A percentile compares a stretch with the other conserved stretches of the same genome.
Conservation (phyloP, 1,139 yeast genomes). For the Yamadazyma mexicana region DNA sequence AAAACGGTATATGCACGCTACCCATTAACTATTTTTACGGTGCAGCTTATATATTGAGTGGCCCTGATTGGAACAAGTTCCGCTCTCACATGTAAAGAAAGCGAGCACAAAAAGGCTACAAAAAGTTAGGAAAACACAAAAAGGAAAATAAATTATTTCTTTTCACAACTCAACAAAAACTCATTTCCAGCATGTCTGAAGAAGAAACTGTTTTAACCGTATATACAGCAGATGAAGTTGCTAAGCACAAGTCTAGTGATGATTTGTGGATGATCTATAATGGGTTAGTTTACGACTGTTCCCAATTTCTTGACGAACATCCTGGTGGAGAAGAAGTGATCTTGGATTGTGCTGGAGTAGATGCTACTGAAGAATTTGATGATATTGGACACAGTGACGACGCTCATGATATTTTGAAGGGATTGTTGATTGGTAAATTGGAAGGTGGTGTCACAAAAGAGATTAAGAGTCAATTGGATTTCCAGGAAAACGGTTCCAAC, state of each 20-base stretch:
- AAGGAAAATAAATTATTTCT: background rate
- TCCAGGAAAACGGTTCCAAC: conserved; percentile 25
- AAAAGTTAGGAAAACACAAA: too few species aligned
- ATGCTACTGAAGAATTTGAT: conserved; percentile 91
- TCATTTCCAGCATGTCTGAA: conserved; percentile 7
- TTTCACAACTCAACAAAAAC: background rate
- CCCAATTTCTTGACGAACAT: conserved; percentile 89
- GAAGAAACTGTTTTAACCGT: conserved; percentile 17
- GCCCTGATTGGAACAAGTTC: conserved; percentile 2
- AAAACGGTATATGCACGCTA: background rate
- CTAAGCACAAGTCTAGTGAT: conserved; percentile 71
- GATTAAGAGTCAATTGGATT: conserved; percentile 22
- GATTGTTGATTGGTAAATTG: conserved; percentile 65
- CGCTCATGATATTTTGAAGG: conserved; percentile 74
- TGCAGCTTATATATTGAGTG: conserved; percentile 1
- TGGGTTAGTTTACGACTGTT: conserved; percentile 86
- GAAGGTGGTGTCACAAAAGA: conserved; percentile 45
- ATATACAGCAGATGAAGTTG: conserved; percentile 61
- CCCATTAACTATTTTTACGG: too few species aligned
- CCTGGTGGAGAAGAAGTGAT: conserved; percentile 97
- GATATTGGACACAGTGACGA: conserved; percentile 98
- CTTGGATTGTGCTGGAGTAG: conserved; percentile 86
- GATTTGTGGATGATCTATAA: conserved; percentile 91
- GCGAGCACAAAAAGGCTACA: background rate
- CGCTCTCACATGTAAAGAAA: conserved; percentile 1